Percentiles rank a stretch among this genome's conserved stretches.
These are phyloP conservation scores for Yamadazyma dushanensis DNA, from an alignment of 1,139 yeast species.

Conservation along the genomic window DNA sequence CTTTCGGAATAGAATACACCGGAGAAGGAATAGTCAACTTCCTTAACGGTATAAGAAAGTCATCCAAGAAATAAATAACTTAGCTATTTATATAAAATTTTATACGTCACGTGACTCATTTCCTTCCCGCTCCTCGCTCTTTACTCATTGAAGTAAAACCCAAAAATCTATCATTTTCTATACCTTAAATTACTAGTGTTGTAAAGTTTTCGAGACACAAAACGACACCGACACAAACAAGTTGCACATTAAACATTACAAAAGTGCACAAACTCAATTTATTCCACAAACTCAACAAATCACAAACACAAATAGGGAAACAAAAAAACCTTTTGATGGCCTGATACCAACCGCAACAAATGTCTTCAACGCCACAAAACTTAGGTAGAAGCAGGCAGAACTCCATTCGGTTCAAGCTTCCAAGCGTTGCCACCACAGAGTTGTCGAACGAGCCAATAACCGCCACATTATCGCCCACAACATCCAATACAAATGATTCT, in stretches of 20 bases:
- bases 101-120: too few relatives aligned
- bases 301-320: too few relatives aligned
- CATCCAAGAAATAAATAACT: slow-evolving; percentile 19
- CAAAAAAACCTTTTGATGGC: too few relatives aligned
- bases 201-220: too few relatives aligned
- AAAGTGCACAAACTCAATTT: too few relatives aligned
- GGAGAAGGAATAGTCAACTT: slow-evolving; percentile 64
- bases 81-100: neutral
- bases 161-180: too few relatives aligned
- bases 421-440: slow-evolving; percentile 15
- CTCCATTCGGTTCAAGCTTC: slow-evolving; percentile 9
- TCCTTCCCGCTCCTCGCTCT: too few relatives aligned
- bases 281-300: too few relatives aligned
- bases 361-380: slow-evolving; percentile 8
- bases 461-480: slow-evolving; percentile 14
- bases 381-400: slow-evolving; percentile 13
- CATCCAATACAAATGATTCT: slow-evolving; percentile 2
- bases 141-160: too few relatives aligned
- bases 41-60: slow-evolving; percentile 46
- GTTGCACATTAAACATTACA: too few relatives aligned
- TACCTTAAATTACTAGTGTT: too few relatives aligned
- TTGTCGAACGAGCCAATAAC: slow-evolving; percentile 11
- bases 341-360: neutral
- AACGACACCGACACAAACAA: too few relatives aligned
- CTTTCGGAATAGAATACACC: slow-evolving; percentile 49